These are phyloP conservation scores for Phaeomoniella chlamydospora DNA, from an alignment of 2,329 filamentous ascomycete genomes.

Conservation along the genomic window DNA sequence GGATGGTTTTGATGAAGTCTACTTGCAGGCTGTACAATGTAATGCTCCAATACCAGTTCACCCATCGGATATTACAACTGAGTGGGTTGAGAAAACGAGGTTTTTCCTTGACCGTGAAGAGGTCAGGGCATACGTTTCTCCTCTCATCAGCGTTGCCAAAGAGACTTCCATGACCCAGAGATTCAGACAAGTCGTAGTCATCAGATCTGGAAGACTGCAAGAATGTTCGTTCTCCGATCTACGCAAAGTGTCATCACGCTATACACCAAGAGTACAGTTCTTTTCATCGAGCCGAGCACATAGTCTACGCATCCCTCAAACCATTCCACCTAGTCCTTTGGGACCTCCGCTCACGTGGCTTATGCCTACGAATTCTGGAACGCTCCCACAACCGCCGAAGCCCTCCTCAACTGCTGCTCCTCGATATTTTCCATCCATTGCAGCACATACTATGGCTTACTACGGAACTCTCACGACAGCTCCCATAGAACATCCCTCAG, in stretches of 20 bases:
- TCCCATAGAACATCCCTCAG: background rate
- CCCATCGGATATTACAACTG: constrained; percentile 8
- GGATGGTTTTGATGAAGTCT: constrained; percentile 8
- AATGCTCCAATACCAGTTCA: constrained; percentile 8
- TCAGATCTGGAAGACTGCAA: constrained; percentile 18
- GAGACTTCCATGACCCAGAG: background rate
- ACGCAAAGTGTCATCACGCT: background rate
- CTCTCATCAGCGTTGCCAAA: constrained; percentile 4
- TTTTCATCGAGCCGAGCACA: background rate
- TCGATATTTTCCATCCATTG: background rate
- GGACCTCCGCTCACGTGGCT: background rate
- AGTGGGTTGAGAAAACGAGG: constrained; percentile 9
- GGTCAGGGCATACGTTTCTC: constrained; percentile 25
- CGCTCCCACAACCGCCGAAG: background rate
- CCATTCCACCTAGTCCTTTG: background rate
- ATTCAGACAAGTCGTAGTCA: constrained; percentile 20
- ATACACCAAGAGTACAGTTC: background rate
- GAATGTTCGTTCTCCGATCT: constrained; percentile 15
- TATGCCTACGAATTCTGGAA: background rate
- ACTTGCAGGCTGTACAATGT: constrained; percentile 8
- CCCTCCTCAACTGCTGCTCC: background rate
- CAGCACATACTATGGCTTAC: background rate
- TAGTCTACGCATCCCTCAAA: constrained; percentile 1
- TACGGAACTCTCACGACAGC: background rate
- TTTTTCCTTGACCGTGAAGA: constrained; percentile 6